These are phyloP conservation scores for Penicillium sp. DNA, from an alignment of 2,329 filamentous ascomycete species.

Conservation along the genomic window DNA sequence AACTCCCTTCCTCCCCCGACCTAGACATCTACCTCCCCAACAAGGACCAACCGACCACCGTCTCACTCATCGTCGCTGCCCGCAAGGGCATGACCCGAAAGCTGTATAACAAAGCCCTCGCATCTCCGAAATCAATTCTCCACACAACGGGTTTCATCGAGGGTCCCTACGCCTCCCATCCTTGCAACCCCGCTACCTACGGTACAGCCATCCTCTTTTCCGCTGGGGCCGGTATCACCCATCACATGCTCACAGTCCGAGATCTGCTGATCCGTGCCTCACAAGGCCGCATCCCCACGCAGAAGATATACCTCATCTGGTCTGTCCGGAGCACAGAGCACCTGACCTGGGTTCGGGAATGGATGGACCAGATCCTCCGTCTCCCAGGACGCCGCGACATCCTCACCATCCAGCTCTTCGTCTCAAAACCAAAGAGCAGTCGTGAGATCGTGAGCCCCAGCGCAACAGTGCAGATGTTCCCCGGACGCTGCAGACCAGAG, in stretches of 20 bases:
- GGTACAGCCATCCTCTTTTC: constrained; percentile 70
- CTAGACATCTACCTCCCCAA: constrained; percentile 31
- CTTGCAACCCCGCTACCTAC: constrained; percentile 62
- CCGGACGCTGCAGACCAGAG: constrained; percentile 61
- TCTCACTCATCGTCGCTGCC: constrained; percentile 64
- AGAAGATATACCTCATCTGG: constrained; percentile 67
- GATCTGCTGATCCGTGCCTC: constrained; percentile 60
- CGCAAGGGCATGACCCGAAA: constrained; percentile 68
- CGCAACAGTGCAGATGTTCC: constrained; percentile 65
- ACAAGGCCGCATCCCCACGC: constrained; percentile 60
- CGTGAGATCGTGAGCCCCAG: constrained; percentile 62
- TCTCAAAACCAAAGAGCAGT: constrained; percentile 62
- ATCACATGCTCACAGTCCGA: constrained; percentile 66
- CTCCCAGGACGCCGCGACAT: constrained; percentile 64
- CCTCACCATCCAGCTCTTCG: constrained; percentile 65
- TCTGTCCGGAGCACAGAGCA: constrained; percentile 64
- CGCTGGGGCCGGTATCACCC: constrained; percentile 69
- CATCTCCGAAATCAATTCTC: constrained; percentile 55
- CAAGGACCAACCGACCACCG: constrained; percentile 39
- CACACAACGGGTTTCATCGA: constrained; percentile 63
- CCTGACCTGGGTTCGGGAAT: constrained; percentile 66
- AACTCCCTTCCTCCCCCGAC: constrained; percentile 25
- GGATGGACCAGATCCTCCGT: constrained; percentile 68
- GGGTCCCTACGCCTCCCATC: constrained; percentile 66
- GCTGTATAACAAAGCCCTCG: constrained; percentile 61